Conservation (phyloP, 2,329 filamentous ascomycete genomes). For the Gyromitra esculenta region DNA sequence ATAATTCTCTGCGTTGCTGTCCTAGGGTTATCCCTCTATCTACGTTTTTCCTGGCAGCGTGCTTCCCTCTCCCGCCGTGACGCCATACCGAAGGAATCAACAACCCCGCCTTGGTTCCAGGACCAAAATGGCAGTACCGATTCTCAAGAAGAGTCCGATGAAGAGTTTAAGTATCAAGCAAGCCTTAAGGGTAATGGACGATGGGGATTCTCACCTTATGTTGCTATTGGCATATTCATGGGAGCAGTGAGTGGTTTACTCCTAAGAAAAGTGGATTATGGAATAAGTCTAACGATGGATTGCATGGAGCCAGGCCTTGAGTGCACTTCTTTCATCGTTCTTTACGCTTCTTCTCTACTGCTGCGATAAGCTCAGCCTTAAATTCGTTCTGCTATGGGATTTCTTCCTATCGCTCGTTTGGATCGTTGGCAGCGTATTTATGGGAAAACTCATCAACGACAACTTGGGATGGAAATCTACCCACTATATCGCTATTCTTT, state of each 20-base stretch:
- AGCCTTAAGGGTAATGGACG: neutral
- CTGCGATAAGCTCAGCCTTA: slow-evolving; percentile 29
- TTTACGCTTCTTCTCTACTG: slow-evolving; percentile 34
- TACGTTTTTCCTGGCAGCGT: slow-evolving; percentile 8
- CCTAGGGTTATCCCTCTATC: slow-evolving; percentile 24
- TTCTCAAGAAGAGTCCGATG: neutral
- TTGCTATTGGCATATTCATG: slow-evolving; percentile 28
- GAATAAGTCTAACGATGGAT: neutral
- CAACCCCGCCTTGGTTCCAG: neutral
- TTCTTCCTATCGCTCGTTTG: slow-evolving; percentile 16
- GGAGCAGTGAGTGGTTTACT: slow-evolving; percentile 21
- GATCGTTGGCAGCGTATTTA: slow-evolving; percentile 1
- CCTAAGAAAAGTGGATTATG: neutral
- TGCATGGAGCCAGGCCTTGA: neutral
- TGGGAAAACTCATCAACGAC: slow-evolving; percentile 29
- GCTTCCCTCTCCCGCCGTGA: neutral
- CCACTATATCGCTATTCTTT: slow-evolving; percentile 21
- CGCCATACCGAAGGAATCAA: neutral
- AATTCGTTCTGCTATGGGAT: slow-evolving; percentile 29
- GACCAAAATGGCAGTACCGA: neutral
- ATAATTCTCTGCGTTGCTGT: slow-evolving; percentile 2
- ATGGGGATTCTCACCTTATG: slow-evolving; percentile 16
- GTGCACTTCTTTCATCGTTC: slow-evolving; percentile 21
- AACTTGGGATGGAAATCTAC: slow-evolving; percentile 16
- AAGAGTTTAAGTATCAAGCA: neutral